A percentile compares a stretch with the other conserved stretches of the same genome.
Evolutionary conservation across 1,284 basidiomycete species (phyloP).

Genomic region (Sporisorium graminicola): DNA sequence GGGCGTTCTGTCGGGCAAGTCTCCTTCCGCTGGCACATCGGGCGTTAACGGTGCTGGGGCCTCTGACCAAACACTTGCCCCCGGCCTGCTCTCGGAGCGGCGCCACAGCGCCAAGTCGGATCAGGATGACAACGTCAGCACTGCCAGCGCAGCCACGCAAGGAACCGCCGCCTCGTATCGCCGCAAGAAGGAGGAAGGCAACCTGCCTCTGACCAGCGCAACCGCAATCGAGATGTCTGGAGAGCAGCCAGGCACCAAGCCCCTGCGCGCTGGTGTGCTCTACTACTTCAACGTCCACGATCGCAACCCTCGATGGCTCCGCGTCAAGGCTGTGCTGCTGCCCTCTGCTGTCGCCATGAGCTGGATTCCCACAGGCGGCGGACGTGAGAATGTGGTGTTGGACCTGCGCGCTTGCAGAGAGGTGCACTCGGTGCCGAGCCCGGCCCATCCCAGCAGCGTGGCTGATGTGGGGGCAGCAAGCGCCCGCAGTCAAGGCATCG

Average conservation of each 20-base stretch:
- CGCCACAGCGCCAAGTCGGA: slow-evolving; percentile 40
- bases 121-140: slow-evolving; percentile 41
- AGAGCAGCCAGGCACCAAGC: slow-evolving; percentile 32
- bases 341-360: slow-evolving; percentile 61
- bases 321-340: slow-evolving; percentile 57
- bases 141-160: slow-evolving; percentile 40
- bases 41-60: slow-evolving; percentile 1
- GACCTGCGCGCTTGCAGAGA: slow-evolving; percentile 60
- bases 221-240: slow-evolving; percentile 45
- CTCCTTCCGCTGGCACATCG: not conserved
- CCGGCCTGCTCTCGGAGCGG: slow-evolving; percentile 26
- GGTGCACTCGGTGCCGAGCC: slow-evolving; percentile 60
- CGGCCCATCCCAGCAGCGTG: slow-evolving; percentile 53
- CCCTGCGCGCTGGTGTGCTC: slow-evolving; percentile 50
- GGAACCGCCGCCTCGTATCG: slow-evolving; percentile 55
- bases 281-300: slow-evolving; percentile 63
- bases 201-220: slow-evolving; percentile 37
- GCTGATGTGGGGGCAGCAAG: slow-evolving; percentile 50
- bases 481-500: slow-evolving; percentile 51
- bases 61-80: slow-evolving; percentile 7
- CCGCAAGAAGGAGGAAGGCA: slow-evolving; percentile 44
- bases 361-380: slow-evolving; percentile 61
- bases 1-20: slow-evolving; percentile 36
- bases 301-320: slow-evolving; percentile 50
- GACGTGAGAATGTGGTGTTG: slow-evolving; percentile 58